Conservation (phyloP, 768 basidiomycete genomes). For the Agaricus blazei region DNA sequence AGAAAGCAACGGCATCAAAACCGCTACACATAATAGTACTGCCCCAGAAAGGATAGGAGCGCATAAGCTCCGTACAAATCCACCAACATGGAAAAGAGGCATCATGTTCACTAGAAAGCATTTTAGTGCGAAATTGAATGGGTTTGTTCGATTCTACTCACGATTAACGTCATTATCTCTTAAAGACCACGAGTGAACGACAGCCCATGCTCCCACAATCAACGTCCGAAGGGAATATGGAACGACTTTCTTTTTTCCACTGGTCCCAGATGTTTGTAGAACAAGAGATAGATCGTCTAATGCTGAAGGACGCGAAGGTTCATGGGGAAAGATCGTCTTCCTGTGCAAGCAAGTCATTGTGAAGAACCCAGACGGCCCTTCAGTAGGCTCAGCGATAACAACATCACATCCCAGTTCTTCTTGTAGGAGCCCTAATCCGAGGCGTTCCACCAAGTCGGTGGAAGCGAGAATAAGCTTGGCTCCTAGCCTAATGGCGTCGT, state of each 20-base stretch:
- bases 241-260: constrained; percentile 48
- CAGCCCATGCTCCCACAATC: constrained; percentile 39
- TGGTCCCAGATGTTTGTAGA: constrained; percentile 58
- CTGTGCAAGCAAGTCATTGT: constrained; percentile 28
- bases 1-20: constrained; percentile 49
- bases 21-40: constrained; percentile 50
- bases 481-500: constrained; percentile 34
- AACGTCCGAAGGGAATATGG: constrained; percentile 37
- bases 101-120: constrained; percentile 35
- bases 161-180: constrained; percentile 38
- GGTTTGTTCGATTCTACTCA: constrained; percentile 16
- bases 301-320: constrained; percentile 26
- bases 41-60: constrained; percentile 55
- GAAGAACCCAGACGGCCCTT: constrained; percentile 36
- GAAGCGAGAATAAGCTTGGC: constrained; percentile 39
- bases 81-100: constrained; percentile 60
- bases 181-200: constrained; percentile 39
- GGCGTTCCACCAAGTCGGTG: constrained; percentile 31
- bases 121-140: neutral
- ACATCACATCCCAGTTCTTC: constrained; percentile 34
- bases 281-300: constrained; percentile 46
- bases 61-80: constrained; percentile 52
- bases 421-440: constrained; percentile 27
- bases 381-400: constrained; percentile 26
- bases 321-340: constrained; percentile 7